Base-by-base conservation (phyloP, 2,329 filamentous ascomycete species). In the Fusarium xyrophilum region DNA sequence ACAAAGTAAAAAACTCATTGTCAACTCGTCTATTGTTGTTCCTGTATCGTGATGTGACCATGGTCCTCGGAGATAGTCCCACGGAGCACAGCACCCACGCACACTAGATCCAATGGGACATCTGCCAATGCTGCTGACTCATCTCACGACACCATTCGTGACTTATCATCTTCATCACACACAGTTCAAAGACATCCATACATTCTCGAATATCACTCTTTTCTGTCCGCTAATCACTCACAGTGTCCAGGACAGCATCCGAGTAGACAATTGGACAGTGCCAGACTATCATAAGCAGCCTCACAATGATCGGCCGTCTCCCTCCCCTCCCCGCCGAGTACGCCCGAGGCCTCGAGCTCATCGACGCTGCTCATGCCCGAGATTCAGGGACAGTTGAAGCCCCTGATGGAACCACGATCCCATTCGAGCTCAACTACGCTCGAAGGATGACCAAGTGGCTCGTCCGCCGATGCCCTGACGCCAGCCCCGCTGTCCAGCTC, bases 381-480 rank as follows among this genome's bases (percentile, higher is more conserved):
- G 79, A 81, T 59, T 74, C 78, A 14, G 79, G 76, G 38, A 73
- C 65, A 40, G 67, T 82, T 62, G 78, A 82, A 52, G 82, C 80
- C 19, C 76, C 81, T 30, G 74, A 81, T 59, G 79, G 83, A 56
- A 79, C 76, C 63, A 72, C 77, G 9, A 73, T 89, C 3, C 91
- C 92, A 2, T 93, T 93, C 79, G 93, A 96, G 79, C 88, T 95
- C 3, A 89, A 93, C 81, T 96, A 96, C 76, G 92, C 93, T 10
- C 84, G 85, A 52, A 89, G 93, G 78, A 94, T 94, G 90, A 93
- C 90, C 52, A 80, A 82, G 33, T 96, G 91, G 84, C 88, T 97
- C 33, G 76, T 82, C 12, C 79, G 84, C 19, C 87, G 89, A 65
- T 79, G 80, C 12, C 88, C 91, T 0, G 71, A 82, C 30, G 89